Base-by-base conservation (phyloP, 2,329 filamentous ascomycete genomes). In the Fusarium neocosmosporiellum region DNA sequence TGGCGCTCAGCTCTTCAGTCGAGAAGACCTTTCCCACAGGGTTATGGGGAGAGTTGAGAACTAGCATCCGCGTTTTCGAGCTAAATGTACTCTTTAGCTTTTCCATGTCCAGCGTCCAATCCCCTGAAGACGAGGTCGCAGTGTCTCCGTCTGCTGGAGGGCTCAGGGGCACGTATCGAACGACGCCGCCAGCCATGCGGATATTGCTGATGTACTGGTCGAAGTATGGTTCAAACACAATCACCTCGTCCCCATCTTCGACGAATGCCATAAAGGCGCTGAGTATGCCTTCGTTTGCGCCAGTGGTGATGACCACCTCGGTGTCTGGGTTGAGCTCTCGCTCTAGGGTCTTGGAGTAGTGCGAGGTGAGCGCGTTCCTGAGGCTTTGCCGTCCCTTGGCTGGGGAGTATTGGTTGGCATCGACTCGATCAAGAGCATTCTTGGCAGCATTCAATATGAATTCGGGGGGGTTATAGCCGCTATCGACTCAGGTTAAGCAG, bases 241-340 rank as follows among this genome's bases (percentile, higher is more conserved):
- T 98, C 73, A 98, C 96, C 82, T 98, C 96, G 80, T 98, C 96
- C 14, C 94, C 96, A 2, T 90, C 88, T 83, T 98, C 95, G 67
- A 98, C 90, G 78, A 98, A 98, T 7, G 89, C 96, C 96, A 98
- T 98, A 80, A 98, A 98, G 0, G 95, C 96, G 79, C 93, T 95
- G 69, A 98, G 87, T 94, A 98, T 98, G 78, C 94, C 92, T 83
- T 96, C 93, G 78, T 96, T 96, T 53, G 93, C 93, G 39, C 93
- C 93, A 1, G 95, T 98, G 13, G 95, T 98, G 81, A 98, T 94
- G 18, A 94, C 95, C 66, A 98, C 92, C 81, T 98, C 96, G 2
- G 92, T 97, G 33, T 97, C 94, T 0, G 95, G 93, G 81, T 98
- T 87, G 46, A 98, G 83, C 69, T 88, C 86, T 62, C 93, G 89